These are phyloP conservation scores for Dryas alaskensis DNA, from an alignment of 306 rosid genomes.

Conservation along the genomic window DNA sequence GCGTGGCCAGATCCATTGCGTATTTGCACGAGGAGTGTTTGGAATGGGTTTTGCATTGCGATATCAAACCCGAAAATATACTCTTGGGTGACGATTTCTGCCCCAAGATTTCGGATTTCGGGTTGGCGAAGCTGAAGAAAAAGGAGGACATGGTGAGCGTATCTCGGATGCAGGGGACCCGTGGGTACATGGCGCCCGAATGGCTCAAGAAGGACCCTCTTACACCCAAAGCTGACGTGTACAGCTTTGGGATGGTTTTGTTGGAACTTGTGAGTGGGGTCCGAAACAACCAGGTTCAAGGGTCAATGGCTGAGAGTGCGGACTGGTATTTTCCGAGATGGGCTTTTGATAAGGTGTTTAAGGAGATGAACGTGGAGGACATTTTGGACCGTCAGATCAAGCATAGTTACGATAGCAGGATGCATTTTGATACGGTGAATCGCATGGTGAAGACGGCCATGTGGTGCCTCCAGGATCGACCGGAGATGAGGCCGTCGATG, in stretches of 20 bases:
- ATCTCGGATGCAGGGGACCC: constrained; percentile 79
- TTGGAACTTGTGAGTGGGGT: constrained; percentile 75
- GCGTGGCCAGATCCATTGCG: constrained; percentile 83
- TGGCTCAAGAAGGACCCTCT: constrained; percentile 69
- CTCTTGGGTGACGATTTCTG: constrained; percentile 73
- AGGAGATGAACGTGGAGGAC: constrained; percentile 71
- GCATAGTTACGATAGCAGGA: constrained; percentile 51
- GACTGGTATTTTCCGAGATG: constrained; percentile 85
- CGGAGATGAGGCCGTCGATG: constrained; percentile 87
- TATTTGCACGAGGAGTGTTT: constrained; percentile 89
- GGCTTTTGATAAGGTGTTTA: constrained; percentile 83
- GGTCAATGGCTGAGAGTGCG: constrained; percentile 46
- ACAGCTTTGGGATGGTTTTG: constrained; percentile 84
- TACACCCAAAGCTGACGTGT: constrained; percentile 85
- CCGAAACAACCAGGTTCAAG: constrained; percentile 51
- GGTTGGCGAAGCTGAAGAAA: constrained; percentile 67
- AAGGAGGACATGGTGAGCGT: constrained; percentile 80
- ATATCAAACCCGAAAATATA: constrained; percentile 89
- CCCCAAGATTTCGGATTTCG: constrained; percentile 90
- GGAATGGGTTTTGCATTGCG: constrained; percentile 94
- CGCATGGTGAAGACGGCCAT: constrained; percentile 89
- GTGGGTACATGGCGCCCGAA: constrained; percentile 94
- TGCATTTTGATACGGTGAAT: constrained; percentile 60
- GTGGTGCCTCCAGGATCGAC: constrained; percentile 89
- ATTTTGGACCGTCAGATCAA: constrained; percentile 63